Evolutionary conservation across 768 basidiomycete species (phyloP).

Genomic region (Coprinopsis cinerea): DNA sequence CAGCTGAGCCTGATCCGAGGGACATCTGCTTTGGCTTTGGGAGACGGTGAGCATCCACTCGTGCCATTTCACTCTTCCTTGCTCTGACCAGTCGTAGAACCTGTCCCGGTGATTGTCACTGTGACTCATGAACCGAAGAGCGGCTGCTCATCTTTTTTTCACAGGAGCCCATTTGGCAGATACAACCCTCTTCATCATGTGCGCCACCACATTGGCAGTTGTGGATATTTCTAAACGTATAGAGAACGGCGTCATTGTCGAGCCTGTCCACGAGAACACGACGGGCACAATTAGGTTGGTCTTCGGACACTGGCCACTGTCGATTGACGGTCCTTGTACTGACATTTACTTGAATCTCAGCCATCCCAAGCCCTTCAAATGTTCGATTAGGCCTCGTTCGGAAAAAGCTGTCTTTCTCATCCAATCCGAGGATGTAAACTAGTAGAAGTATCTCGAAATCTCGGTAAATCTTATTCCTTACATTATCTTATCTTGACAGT

Average conservation of each 20-base stretch:
- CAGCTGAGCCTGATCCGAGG: conserved; percentile 51
- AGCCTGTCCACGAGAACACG: conserved; percentile 51
- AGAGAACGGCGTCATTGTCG: conserved; percentile 38
- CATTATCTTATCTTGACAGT: conserved; percentile 30
- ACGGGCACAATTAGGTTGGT: conserved; percentile 59
- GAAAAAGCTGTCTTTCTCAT: conserved; percentile 19
- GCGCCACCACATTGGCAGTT: conserved; percentile 46
- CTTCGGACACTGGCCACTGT: background rate
- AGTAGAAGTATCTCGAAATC: background rate
- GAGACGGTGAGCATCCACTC: conserved; percentile 39
- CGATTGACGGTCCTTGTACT: conserved; percentile 8
- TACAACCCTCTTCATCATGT: conserved; percentile 45
- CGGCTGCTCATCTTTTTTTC: background rate
- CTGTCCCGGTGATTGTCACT: conserved; percentile 36
- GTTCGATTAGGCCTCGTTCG: conserved; percentile 53
- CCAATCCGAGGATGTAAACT: conserved; percentile 3
- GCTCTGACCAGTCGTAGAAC: conserved; percentile 24
- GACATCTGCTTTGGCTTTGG: conserved; percentile 67
- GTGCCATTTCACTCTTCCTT: conserved; percentile 5
- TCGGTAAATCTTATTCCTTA: conserved; percentile 14
- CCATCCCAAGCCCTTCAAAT: conserved; percentile 60
- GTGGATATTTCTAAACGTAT: conserved; percentile 44
- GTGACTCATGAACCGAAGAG: background rate
- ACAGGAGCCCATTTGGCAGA: conserved; percentile 50
- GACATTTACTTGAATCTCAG: too few relatives aligned